These are phyloP conservation scores for Termitomyces sp. DNA, from an alignment of 768 basidiomycete genomes.

Conservation along the genomic window DNA sequence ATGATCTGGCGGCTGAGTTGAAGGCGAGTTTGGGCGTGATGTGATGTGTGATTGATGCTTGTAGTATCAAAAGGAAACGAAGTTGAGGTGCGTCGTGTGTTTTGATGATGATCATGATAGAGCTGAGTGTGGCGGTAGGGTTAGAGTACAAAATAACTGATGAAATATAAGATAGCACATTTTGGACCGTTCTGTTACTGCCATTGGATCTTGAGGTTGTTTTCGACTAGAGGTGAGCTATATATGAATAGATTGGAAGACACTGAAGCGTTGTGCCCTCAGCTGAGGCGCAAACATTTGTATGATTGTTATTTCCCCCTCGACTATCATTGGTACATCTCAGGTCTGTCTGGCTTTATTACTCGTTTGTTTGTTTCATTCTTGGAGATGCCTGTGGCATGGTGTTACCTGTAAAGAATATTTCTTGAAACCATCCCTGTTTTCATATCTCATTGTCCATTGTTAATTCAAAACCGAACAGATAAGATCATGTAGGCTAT, in stretches of 20 bases:
- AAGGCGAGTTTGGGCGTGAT: conserved; percentile 62
- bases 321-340: neutral
- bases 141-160: neutral
- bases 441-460: neutral
- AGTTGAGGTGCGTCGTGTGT: neutral
- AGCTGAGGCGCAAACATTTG: neutral
- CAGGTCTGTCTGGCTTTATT: neutral
- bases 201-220: neutral
- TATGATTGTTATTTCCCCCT: neutral
- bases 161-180: neutral
- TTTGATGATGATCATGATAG: neutral
- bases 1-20: conserved; percentile 55
- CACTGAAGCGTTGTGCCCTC: conserved; percentile 3
- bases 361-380: neutral
- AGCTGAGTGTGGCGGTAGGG: neutral
- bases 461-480: neutral
- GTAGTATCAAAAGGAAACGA: neutral
- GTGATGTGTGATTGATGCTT: conserved; percentile 15
- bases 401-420: neutral
- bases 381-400: neutral
- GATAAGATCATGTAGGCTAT: neutral
- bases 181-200: neutral
- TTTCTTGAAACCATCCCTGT: neutral
- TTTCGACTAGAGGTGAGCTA: neutral
- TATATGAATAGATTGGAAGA: neutral